These are phyloP conservation scores for Oryza rufipogon DNA, from an alignment of 176 grass and related monocot species.

Conservation along the genomic window DNA sequence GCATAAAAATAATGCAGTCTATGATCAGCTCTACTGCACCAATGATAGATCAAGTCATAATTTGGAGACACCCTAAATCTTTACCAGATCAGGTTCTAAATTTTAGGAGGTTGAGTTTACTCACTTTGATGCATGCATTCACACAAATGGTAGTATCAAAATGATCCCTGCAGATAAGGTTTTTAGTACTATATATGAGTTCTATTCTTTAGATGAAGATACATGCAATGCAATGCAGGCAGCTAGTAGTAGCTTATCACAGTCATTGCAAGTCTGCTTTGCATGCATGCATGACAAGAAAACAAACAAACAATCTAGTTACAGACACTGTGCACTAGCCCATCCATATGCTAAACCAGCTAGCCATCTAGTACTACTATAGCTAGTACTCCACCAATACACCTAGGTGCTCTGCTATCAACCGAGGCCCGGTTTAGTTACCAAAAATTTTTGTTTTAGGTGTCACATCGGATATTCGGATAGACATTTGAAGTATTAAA, in stretches of 20 bases:
- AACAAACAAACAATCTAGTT: conserved; percentile 55
- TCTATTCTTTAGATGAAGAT: conserved; percentile 36
- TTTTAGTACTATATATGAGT: background rate
- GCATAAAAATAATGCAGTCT: background rate
- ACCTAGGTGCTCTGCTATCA: conserved; percentile 24
- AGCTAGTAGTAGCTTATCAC: background rate
- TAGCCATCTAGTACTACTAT: background rate
- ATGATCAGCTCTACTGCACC: background rate
- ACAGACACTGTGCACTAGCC: conserved; percentile 34
- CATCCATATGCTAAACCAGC: background rate
- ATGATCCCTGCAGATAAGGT: background rate
- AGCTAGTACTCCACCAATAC: background rate
- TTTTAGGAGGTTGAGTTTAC: conserved; percentile 26
- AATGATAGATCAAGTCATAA: conserved; percentile 26
- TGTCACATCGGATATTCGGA: no score
- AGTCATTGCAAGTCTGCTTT: background rate
- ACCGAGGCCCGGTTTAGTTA: no score
- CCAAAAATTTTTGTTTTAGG: no score
- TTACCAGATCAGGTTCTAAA: conserved; percentile 26
- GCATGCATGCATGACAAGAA: background rate
- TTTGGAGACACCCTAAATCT: conserved; percentile 20
- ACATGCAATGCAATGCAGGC: background rate
- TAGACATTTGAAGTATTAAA: no score
- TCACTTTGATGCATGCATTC: conserved; percentile 28
- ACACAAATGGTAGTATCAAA: background rate